phyloP scores from a whole-genome alignment of 805 yeast genomes.

The Metschnikowia noctiluminum region DNA sequence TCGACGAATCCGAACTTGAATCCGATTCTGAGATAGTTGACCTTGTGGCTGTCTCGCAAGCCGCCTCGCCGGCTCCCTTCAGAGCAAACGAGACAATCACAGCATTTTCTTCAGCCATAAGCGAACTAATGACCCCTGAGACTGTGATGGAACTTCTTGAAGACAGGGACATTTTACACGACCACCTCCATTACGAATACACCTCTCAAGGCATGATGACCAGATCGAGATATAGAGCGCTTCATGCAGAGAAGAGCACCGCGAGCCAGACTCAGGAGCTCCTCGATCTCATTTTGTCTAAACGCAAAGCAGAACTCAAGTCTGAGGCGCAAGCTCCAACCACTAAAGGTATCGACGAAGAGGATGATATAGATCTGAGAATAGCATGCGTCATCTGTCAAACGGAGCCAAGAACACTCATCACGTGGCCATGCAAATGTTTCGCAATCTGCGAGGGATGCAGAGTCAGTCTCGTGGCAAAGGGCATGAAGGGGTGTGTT shows the following conservation, averaged over 20 bases:
- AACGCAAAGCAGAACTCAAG: constrained; percentile 4
- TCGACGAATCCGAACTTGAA: constrained; percentile 9
- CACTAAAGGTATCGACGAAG: constrained; percentile 18
- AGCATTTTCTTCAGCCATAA: constrained; percentile 2
- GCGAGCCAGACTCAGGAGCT: constrained; percentile 16
- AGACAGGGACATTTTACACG: constrained; percentile 22
- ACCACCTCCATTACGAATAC: constrained; percentile 24
- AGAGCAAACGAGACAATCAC: neutral
- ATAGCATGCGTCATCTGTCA: constrained; percentile 80
- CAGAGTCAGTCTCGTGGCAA: constrained; percentile 64
- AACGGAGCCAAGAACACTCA: constrained; percentile 64
- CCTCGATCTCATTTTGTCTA: constrained; percentile 21
- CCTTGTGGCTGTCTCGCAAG: neutral
- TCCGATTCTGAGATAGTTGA: constrained; percentile 7
- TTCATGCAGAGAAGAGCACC: neutral
- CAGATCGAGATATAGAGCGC: constrained; percentile 26
- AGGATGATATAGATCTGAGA: constrained; percentile 29
- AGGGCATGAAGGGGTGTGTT: constrained; percentile 76
- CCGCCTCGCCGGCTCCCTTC: neutral
- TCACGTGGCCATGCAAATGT: constrained; percentile 93
- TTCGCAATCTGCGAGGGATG: constrained; percentile 86
- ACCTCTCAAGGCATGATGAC: constrained; percentile 26
- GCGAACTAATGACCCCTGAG: constrained; percentile 16
- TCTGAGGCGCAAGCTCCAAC: neutral
- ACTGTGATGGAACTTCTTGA: constrained; percentile 13